These are phyloP conservation scores for Teunomyces gatunensis DNA, from an alignment of 805 yeast species.

Conservation along the genomic window DNA sequence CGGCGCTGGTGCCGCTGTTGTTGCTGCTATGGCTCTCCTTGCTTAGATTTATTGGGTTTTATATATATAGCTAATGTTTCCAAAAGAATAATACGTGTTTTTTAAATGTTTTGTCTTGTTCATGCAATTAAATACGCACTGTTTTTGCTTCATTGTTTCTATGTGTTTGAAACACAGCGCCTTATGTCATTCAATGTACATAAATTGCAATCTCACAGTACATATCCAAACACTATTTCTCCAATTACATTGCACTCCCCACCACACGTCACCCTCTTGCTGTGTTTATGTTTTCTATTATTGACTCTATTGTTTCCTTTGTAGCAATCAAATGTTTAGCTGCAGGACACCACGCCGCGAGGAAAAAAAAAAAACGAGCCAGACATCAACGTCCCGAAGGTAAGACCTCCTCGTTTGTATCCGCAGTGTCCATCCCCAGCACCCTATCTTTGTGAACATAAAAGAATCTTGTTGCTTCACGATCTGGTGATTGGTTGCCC, in stretches of 20 bases:
- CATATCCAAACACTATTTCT: too few species aligned
- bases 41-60: conserved; percentile 4
- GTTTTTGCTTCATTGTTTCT: too few species aligned
- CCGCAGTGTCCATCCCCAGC: not conserved
- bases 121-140: too few species aligned
- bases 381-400: not conserved
- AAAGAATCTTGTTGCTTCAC: too few species aligned
- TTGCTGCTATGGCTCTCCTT: conserved; percentile 14
- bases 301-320: not conserved
- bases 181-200: too few species aligned
- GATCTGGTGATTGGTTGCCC: too few species aligned
- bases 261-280: too few species aligned
- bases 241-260: too few species aligned
- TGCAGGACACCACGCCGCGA: not conserved
- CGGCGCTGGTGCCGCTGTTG: conserved; percentile 14
- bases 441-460: not conserved
- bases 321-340: not conserved
- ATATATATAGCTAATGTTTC: not conserved
- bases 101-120: too few species aligned
- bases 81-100: not conserved
- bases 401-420: not conserved
- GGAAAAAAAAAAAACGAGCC: not conserved
- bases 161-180: too few species aligned
- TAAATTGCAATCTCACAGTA: too few species aligned
- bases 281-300: too few species aligned